Evolutionary conservation across 352 stramenopile species (phyloP), one percentile per base, ranked within the genome.

Genomic region (Phytopythium boreale): DNA sequence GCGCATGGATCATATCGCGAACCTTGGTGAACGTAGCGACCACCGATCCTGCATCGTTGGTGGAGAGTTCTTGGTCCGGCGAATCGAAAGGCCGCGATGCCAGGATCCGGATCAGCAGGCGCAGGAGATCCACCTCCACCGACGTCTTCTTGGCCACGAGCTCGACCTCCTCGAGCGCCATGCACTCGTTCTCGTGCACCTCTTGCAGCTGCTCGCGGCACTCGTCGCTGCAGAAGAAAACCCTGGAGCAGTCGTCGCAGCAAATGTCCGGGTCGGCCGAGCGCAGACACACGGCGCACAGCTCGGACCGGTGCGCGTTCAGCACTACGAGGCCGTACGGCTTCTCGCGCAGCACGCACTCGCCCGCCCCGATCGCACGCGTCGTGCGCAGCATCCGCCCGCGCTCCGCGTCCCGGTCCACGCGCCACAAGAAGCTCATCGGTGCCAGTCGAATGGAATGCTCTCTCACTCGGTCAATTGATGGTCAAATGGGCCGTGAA

Each of bases 161-260:
- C 31, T 83, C 72, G 52, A 80, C 69, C 19, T 86, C 72, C 57
- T 86, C 77, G 43, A 86, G 59, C 19, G 70, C 72, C 24, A 68
- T 56, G 51, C 77, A 86, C 56, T 86, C 77, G 29, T 75, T 68
- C 43, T 77, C 75, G 47, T 83, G 77, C 22, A 86, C 63, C 3
- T 64, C 47, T 15, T 78, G 62, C 46, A 86, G 58, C 41, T 44
- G 55, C 15, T 72, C 64, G 27, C 62, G 72, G 47, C 77, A 86
- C 27, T 62, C 50, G 11, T 81, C 71, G 47, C 76, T 80, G 67
- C 76, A 84, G 67, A 82, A 84, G 60, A 77, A 76, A 1, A 82
- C 74, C 44, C 71, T 61, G 49, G 61, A 74, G 62, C 76, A 85
- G 62, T 85, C 76, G 61, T 85, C 76, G 58, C 76, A 85, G 70